phyloP scores from a whole-genome alignment of 306 rosid species.

The Lathyrus oleraceus region DNA sequence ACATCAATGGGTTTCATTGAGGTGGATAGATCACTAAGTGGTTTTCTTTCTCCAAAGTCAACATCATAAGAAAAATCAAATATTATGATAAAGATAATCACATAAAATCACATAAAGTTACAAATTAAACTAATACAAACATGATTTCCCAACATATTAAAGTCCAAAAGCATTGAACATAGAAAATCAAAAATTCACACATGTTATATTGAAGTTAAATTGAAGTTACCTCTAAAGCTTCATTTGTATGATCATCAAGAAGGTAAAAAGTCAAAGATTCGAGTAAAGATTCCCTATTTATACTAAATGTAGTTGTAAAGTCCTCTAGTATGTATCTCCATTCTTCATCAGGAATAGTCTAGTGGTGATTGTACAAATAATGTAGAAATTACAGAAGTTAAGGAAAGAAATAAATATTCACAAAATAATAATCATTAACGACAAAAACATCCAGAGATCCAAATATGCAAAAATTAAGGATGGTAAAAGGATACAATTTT shows the following conservation, averaged over 20 bases:
- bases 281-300: constrained; percentile 69
- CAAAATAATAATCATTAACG: constrained; percentile 20
- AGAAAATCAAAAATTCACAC: no score
- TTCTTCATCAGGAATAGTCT: constrained; percentile 77
- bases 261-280: constrained; percentile 85
- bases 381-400: constrained; percentile 75
- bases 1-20: constrained; percentile 38
- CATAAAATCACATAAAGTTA: no score
- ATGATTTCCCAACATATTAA: no score
- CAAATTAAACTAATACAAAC: no score
- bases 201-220: not conserved
- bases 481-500: constrained; percentile 86
- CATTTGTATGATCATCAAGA: constrained; percentile 79
- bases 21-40: constrained; percentile 65
- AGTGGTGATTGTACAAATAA: constrained; percentile 87
- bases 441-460: constrained; percentile 21
- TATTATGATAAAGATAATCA: no score
- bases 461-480: constrained; percentile 7
- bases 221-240: constrained; percentile 73
- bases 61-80: no score
- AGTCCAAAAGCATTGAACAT: no score
- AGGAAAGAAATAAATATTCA: constrained; percentile 42
- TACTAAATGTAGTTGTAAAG: constrained; percentile 77
- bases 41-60: constrained; percentile 55
- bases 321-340: constrained; percentile 85